A percentile compares a stretch with the other conserved stretches of the same genome.
Conservation (phyloP, 2,329 filamentous ascomycete genomes). For the Xylaria sp. region DNA sequence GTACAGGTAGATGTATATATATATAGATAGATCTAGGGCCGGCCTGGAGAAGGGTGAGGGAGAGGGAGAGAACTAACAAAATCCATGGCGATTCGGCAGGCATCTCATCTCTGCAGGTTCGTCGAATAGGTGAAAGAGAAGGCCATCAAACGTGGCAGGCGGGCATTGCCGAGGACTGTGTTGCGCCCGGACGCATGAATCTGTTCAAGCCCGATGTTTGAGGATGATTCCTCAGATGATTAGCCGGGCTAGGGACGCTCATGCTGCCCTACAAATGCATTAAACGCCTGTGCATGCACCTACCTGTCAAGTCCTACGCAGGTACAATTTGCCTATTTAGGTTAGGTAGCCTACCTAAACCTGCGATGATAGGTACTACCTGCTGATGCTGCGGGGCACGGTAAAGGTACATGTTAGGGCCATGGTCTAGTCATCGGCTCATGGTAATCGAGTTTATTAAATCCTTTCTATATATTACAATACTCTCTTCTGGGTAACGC, state of each 20-base stretch:
- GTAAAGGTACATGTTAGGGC: neutral
- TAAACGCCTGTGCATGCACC: neutral
- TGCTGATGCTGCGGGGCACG: neutral
- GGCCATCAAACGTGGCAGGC: slow-evolving; percentile 6
- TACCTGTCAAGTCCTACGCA: too few relatives aligned
- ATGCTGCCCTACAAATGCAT: slow-evolving; percentile 6
- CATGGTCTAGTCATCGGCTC: too few relatives aligned
- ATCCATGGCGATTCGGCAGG: slow-evolving; percentile 63
- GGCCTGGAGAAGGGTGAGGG: neutral
- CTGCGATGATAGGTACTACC: neutral
- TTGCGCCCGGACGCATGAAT: slow-evolving; percentile 29
- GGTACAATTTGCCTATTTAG: neutral
- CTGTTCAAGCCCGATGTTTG: slow-evolving; percentile 33
- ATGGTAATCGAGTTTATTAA: neutral
- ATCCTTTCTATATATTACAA: too few relatives aligned
- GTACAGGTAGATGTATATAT: slow-evolving; percentile 9
- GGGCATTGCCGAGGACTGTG: slow-evolving; percentile 10
- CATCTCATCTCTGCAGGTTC: slow-evolving; percentile 54
- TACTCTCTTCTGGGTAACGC: neutral
- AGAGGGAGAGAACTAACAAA: slow-evolving; percentile 59
- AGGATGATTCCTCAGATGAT: slow-evolving; percentile 35
- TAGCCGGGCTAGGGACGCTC: slow-evolving; percentile 27
- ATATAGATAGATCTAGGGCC: neutral
- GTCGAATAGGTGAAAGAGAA: slow-evolving; percentile 6
- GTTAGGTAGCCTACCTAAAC: neutral